A percentile compares a stretch with the other conserved stretches of the same genome.
Evolutionary conservation across 2,329 filamentous ascomycete genomes (phyloP).

Genomic region (Neobulgaria alba): DNA sequence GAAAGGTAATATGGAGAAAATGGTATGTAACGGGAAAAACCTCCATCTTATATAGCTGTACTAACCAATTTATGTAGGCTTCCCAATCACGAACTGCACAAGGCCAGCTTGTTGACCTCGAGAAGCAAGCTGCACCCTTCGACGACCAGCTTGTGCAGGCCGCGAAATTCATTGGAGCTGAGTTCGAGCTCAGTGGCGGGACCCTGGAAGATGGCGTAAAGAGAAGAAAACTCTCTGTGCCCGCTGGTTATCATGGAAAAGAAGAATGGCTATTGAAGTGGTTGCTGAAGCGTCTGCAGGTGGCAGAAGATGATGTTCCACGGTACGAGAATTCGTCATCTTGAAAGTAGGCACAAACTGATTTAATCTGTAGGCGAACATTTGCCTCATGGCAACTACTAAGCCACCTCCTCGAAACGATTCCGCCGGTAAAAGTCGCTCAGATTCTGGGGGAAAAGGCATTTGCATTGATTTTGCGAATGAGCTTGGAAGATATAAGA

Average conservation of each 20-base stretch:
- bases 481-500: conserved; percentile 50
- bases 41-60: neutral
- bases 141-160: conserved; percentile 29
- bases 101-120: conserved; percentile 26
- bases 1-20: too few relatives aligned
- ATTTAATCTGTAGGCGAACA: conserved; percentile 11
- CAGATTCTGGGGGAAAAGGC: conserved; percentile 62
- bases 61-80: conserved; percentile 14
- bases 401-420: conserved; percentile 49
- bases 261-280: conserved; percentile 61
- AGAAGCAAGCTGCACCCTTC: conserved; percentile 29
- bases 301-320: conserved; percentile 26
- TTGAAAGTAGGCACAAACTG: neutral
- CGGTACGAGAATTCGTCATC: conserved; percentile 16
- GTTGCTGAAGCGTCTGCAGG: conserved; percentile 52
- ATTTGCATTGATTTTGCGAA: conserved; percentile 58
- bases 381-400: conserved; percentile 50
- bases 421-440: conserved; percentile 61
- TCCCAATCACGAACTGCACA: conserved; percentile 26
- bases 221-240: neutral
- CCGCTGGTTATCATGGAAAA: conserved; percentile 30
- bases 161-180: conserved; percentile 25
- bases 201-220: conserved; percentile 1
- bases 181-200: conserved; percentile 19
- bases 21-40: too few relatives aligned